phyloP scores from a whole-genome alignment of 345 rosid genomes.

The Citrus hindsii region DNA sequence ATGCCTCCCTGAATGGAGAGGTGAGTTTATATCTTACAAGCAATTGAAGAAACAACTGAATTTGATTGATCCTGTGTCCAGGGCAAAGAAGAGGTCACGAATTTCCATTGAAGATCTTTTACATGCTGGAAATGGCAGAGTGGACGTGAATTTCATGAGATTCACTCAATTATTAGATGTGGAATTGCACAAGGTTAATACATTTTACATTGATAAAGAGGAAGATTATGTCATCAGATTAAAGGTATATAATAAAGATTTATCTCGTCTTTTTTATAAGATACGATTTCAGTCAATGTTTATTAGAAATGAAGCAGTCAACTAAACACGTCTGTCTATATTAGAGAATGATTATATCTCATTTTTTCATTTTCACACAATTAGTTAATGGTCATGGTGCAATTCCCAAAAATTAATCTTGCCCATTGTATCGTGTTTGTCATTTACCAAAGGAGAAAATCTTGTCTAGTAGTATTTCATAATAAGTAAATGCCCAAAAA shows the following conservation, averaged over 20 bases:
- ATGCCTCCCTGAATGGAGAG: constrained; percentile 36
- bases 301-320: too few relatives aligned
- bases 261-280: background rate
- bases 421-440: too few relatives aligned
- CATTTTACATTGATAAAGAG: constrained; percentile 41
- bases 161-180: constrained; percentile 26
- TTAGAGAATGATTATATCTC: too few relatives aligned
- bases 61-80: constrained; percentile 10
- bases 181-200: constrained; percentile 34
- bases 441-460: too few relatives aligned
- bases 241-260: constrained; percentile 18
- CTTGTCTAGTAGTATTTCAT: too few relatives aligned
- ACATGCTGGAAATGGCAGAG: background rate
- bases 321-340: too few relatives aligned
- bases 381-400: too few relatives aligned
- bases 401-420: too few relatives aligned
- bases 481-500: too few relatives aligned
- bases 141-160: constrained; percentile 1
- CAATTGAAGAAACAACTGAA: constrained; percentile 41
- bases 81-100: constrained; percentile 14
- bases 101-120: constrained; percentile 10
- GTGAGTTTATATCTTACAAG: constrained; percentile 34
- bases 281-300: too few relatives aligned
- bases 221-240: constrained; percentile 40
- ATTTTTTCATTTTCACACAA: too few relatives aligned